Conservation (phyloP, 768 basidiomycete species). For the Naganishia randhawae region DNA sequence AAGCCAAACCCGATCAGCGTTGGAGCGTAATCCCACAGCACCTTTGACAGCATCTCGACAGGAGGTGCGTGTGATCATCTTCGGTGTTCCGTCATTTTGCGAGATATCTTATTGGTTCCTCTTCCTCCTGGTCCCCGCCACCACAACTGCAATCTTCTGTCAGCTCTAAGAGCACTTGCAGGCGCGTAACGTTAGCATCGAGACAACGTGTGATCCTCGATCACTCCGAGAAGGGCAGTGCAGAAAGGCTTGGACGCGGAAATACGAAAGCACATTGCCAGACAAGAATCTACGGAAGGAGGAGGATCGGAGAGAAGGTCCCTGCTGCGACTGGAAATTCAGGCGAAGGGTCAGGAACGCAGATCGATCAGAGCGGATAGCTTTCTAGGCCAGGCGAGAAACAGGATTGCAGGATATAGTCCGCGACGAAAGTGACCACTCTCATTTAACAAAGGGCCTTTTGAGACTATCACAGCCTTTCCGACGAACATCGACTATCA, state of each 20-base stretch:
- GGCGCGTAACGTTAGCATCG: background rate
- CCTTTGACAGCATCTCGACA: background rate
- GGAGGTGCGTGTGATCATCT: background rate
- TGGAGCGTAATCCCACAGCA: background rate
- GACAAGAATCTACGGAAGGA: background rate
- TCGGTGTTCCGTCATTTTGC: background rate
- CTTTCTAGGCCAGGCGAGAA: too few relatives aligned
- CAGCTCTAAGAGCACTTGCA: background rate
- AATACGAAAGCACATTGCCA: background rate
- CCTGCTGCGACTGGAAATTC: background rate
- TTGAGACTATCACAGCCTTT: background rate
- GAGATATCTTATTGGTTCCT: background rate
- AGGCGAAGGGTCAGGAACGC: background rate
- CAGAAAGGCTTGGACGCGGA: background rate
- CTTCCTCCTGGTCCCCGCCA: background rate
- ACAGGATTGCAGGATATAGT: background rate
- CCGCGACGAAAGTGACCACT: background rate
- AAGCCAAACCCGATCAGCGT: background rate
- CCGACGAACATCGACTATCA: background rate
- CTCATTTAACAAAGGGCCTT: background rate
- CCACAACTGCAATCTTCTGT: background rate
- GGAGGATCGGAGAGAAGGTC: background rate
- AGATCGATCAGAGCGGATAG: background rate
- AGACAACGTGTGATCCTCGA: background rate
- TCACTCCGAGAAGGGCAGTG: background rate